These are phyloP conservation scores for Malus hybrid DNA, from an alignment of 331 rosid species.

Conservation along the genomic window DNA sequence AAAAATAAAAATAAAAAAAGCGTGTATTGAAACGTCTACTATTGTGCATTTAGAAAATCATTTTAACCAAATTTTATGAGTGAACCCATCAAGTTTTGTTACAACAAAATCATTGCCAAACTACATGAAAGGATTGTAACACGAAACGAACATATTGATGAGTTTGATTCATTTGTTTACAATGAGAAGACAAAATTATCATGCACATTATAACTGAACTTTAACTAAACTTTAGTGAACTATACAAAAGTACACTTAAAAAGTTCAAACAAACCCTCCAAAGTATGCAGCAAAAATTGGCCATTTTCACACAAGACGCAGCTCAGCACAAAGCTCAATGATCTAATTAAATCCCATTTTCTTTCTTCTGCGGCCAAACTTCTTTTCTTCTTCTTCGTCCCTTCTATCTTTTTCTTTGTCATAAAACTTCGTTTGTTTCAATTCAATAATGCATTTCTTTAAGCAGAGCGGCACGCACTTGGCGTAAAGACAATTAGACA, in stretches of 20 bases:
- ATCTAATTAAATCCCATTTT: neutral
- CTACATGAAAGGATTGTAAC: neutral
- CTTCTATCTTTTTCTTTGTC: neutral
- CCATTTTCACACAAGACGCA: conserved; percentile 20
- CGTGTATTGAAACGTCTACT: too few relatives aligned
- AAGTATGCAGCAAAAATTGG: conserved; percentile 12
- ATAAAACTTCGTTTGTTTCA: neutral
- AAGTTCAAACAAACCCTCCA: neutral
- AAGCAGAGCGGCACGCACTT: neutral
- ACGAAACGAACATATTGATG: conserved; percentile 3
- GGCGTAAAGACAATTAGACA: neutral
- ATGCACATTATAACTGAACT: neutral
- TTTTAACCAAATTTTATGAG: neutral
- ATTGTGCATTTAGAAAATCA: neutral
- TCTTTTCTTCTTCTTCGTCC: neutral
- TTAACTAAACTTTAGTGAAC: conserved; percentile 9
- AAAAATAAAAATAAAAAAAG: neutral
- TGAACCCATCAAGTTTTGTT: neutral
- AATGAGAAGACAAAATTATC: conserved; percentile 14
- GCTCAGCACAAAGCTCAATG: conserved; percentile 32
- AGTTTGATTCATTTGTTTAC: conserved; percentile 1
- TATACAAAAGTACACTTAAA: neutral
- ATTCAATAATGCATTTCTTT: neutral
- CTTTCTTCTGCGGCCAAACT: conserved; percentile 14
- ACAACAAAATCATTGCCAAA: neutral